Conservation (phyloP, 2,329 filamentous ascomycete species). For the Fusarium proliferatum region DNA sequence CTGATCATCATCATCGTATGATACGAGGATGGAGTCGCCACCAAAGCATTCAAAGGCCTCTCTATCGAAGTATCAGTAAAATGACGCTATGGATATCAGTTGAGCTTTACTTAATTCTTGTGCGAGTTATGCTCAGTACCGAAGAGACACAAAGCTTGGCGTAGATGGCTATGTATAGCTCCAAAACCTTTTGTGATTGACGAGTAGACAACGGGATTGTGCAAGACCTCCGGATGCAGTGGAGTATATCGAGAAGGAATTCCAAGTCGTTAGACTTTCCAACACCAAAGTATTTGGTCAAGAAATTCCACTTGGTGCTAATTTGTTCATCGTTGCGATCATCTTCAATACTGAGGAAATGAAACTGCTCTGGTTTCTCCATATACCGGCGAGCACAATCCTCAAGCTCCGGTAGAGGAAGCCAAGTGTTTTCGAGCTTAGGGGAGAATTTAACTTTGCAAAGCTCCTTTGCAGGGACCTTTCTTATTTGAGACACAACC, state of each 20-base stretch:
- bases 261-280: conserved; percentile 3
- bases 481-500: neutral
- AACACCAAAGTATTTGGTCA: conserved; percentile 10
- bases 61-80: neutral
- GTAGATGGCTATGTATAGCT: conserved; percentile 29
- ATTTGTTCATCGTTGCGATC: neutral
- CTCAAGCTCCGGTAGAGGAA: conserved; percentile 2
- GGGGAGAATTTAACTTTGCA: conserved; percentile 7
- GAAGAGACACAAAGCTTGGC: neutral
- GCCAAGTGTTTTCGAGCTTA: conserved; percentile 11
- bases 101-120: neutral
- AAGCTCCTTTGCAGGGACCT: neutral
- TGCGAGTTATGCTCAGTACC: neutral
- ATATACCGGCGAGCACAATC: conserved; percentile 10
- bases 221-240: neutral
- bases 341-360: neutral
- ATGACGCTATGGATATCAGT: fast-evolving
- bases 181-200: conserved; percentile 8
- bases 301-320: conserved; percentile 9
- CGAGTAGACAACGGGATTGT: neutral
- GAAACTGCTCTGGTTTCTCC: conserved; percentile 7
- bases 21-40: neutral
- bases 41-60: neutral
- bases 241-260: conserved; percentile 23
- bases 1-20: neutral